Evolutionary conservation across 345 rosid genomes (phyloP).

Genomic region (Gynandropsis gynandra): DNA sequence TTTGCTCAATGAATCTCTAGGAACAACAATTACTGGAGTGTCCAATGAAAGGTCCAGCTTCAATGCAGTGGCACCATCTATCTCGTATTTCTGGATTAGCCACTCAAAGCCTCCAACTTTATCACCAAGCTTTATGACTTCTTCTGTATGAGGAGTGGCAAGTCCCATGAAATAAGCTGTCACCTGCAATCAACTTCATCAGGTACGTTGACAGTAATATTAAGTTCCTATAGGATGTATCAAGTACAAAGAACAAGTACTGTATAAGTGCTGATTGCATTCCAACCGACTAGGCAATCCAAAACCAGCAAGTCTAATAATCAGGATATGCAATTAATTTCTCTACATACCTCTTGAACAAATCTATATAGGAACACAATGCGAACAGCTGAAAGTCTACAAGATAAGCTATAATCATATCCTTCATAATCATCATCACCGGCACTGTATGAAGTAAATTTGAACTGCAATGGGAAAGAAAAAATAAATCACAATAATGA

Average conservation of each 20-base stretch:
- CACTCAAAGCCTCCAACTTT: conserved; percentile 99
- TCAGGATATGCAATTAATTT: conserved; percentile 6
- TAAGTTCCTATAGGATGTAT: not conserved
- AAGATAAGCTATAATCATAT: conserved; percentile 81
- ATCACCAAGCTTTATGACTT: conserved; percentile 91
- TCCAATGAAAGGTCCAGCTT: conserved; percentile 95
- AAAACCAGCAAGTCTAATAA: conserved; percentile 3
- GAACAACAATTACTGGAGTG: conserved; percentile 84
- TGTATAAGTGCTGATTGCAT: conserved; percentile 3
- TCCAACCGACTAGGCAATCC: conserved; percentile 11
- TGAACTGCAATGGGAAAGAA: conserved; percentile 59
- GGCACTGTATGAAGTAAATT: conserved; percentile 70
- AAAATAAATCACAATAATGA: conserved; percentile 6
- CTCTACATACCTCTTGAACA: conserved; percentile 80
- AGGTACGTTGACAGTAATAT: conserved; percentile 17
- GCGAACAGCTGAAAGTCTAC: conserved; percentile 91
- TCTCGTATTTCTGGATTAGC: conserved; percentile 89
- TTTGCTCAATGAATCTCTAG: conserved; percentile 75
- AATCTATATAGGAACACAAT: conserved; percentile 90
- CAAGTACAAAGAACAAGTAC: conserved; percentile 5
- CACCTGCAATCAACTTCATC: conserved; percentile 45
- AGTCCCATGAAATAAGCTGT: conserved; percentile 91
- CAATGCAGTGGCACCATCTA: conserved; percentile 89
- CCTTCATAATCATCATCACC: conserved; percentile 99
- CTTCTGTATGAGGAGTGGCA: conserved; percentile 88